Evolutionary conservation across 176 grass and related monocot genomes (phyloP).

Genomic region (Avena sativa): DNA sequence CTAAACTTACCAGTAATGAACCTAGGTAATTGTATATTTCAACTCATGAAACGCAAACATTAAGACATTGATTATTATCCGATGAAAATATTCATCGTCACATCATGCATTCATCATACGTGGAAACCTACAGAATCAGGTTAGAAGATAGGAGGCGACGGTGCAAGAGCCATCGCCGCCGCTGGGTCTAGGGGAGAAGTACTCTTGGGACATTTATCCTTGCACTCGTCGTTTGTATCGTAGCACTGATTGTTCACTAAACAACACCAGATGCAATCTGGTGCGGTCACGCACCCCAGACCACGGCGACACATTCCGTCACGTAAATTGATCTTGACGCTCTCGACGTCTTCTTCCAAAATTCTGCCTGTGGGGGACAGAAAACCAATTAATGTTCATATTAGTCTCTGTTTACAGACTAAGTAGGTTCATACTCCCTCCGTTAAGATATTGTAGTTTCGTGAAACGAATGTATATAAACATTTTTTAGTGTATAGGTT

Average conservation of each 20-base stretch:
- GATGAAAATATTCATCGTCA: background rate
- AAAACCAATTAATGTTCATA: background rate
- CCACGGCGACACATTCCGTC: background rate
- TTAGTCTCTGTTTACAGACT: background rate
- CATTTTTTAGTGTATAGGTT: too few relatives aligned
- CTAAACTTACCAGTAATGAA: too few relatives aligned
- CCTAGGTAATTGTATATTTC: too few relatives aligned
- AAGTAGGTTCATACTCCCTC: background rate
- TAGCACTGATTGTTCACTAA: background rate
- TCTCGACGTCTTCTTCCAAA: background rate
- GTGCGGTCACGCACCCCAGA: background rate
- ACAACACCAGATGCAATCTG: background rate
- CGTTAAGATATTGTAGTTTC: too few relatives aligned
- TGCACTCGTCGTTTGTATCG: background rate
- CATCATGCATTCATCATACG: background rate
- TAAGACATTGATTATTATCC: background rate
- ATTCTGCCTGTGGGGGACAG: background rate
- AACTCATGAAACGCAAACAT: too few relatives aligned
- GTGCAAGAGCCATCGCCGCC: background rate
- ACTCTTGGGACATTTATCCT: background rate
- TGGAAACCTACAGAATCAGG: background rate
- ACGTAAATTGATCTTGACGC: background rate
- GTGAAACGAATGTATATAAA: too few relatives aligned
- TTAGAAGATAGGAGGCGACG: background rate
- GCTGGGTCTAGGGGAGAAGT: background rate